These are phyloP conservation scores for Naganishia sp. DNA, from an alignment of 1,284 basidiomycete genomes.

Conservation along the genomic window DNA sequence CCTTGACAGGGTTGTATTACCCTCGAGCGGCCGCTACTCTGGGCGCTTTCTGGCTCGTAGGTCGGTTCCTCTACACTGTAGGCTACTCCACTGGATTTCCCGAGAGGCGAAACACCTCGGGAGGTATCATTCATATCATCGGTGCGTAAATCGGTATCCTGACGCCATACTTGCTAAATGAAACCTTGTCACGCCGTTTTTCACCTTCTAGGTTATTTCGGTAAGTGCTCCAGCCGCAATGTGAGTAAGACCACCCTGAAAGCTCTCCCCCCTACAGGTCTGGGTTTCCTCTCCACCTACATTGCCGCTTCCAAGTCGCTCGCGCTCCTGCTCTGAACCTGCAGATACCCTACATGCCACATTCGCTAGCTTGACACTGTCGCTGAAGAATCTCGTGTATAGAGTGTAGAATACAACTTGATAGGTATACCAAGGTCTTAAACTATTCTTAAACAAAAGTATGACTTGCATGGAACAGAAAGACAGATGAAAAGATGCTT, in stretches of 20 bases:
- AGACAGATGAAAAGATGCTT: background rate
- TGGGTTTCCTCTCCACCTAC: slow-evolving; percentile 25
- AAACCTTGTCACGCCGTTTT: background rate
- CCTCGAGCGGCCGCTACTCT: slow-evolving; percentile 25
- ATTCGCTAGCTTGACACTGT: background rate
- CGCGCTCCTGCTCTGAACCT: slow-evolving; percentile 12
- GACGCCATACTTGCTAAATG: background rate
- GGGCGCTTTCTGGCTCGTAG: slow-evolving; percentile 32
- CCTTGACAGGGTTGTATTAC: slow-evolving; percentile 21
- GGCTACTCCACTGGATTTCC: slow-evolving; percentile 29
- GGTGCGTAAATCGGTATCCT: background rate
- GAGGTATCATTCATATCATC: slow-evolving; percentile 27
- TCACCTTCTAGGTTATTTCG: slow-evolving; percentile 17
- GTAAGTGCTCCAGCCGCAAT: slow-evolving; percentile 8
- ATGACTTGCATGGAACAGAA: background rate
- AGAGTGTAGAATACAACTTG: background rate
- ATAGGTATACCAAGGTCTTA: background rate
- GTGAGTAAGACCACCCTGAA: background rate
- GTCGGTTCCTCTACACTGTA: slow-evolving; percentile 32
- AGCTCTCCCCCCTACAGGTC: slow-evolving; percentile 1
- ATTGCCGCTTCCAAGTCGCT: slow-evolving; percentile 19
- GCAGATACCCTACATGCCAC: background rate
- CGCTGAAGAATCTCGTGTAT: background rate
- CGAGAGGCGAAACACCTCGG: slow-evolving; percentile 13
- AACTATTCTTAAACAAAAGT: slow-evolving; percentile 1